Evolutionary conservation across 495 filamentous ascomycete genomes (phyloP).

Genomic region (Penicillium silybi): DNA sequence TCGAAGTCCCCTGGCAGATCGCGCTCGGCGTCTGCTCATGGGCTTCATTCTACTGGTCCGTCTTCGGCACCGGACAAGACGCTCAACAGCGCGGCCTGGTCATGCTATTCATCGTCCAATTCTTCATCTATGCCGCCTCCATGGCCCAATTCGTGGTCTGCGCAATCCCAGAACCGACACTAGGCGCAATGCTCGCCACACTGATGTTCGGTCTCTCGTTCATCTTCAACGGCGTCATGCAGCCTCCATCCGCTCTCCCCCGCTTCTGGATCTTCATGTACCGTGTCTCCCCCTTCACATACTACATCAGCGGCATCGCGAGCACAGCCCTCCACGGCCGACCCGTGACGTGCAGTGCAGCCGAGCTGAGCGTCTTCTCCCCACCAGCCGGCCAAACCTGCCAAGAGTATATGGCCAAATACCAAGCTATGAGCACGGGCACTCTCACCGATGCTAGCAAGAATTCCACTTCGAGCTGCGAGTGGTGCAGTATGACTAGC

Average conservation of each 20-base stretch:
- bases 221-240: conserved; percentile 57
- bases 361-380: conserved; percentile 52
- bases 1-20: conserved; percentile 49
- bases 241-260: conserved; percentile 52
- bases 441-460: conserved; percentile 43
- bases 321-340: conserved; percentile 53
- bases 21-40: conserved; percentile 40
- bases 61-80: conserved; percentile 33
- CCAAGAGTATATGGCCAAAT: conserved; percentile 49
- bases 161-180: conserved; percentile 48
- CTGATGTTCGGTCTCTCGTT: conserved; percentile 53
- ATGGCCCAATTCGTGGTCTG: conserved; percentile 55
- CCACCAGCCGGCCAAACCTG: conserved; percentile 51
- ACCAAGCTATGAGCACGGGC: conserved; percentile 42
- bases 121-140: conserved; percentile 40
- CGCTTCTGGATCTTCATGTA: conserved; percentile 79
- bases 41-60: conserved; percentile 47
- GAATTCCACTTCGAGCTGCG: conserved; percentile 48
- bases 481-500: conserved; percentile 53
- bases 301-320: conserved; percentile 56
- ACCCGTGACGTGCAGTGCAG: conserved; percentile 46
- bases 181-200: conserved; percentile 51
- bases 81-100: conserved; percentile 47
- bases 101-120: conserved; percentile 47
- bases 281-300: conserved; percentile 63